Evolutionary conservation across 345 rosid genomes (phyloP).

Genomic region (Camelina laxa): DNA sequence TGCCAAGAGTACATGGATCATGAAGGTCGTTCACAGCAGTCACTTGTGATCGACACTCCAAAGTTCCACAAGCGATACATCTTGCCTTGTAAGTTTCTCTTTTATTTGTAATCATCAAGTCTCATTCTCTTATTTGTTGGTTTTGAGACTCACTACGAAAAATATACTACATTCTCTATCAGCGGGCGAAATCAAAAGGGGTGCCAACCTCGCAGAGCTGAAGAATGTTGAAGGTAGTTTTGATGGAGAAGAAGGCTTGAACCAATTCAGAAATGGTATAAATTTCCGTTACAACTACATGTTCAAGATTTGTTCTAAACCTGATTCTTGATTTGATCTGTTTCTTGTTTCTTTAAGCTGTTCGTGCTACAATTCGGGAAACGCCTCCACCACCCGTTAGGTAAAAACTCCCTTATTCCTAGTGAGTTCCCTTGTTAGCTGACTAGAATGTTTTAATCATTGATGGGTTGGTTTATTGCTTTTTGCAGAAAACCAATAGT

Average conservation of each 20-base stretch:
- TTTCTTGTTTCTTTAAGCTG: slow-evolving; percentile 52
- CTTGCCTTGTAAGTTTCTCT: slow-evolving; percentile 64
- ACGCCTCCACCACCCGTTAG: slow-evolving; percentile 60
- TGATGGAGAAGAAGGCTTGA: slow-evolving; percentile 75
- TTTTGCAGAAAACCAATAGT: slow-evolving; percentile 63
- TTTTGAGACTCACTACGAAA: neutral
- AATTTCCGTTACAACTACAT: neutral
- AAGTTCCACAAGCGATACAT: slow-evolving; percentile 85
- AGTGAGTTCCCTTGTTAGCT: neutral
- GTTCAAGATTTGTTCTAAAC: slow-evolving; percentile 2
- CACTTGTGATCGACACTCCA: slow-evolving; percentile 79
- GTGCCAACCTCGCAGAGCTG: slow-evolving; percentile 58
- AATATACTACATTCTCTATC: slow-evolving; percentile 16
- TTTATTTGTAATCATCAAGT: too few species aligned
- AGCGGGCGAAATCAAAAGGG: slow-evolving; percentile 86
- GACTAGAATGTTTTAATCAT: neutral
- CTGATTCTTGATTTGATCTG: slow-evolving; percentile 40
- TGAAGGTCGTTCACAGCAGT: slow-evolving; percentile 86
- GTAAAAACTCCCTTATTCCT: slow-evolving; percentile 41
- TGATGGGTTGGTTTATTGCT: neutral
- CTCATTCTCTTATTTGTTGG: neutral
- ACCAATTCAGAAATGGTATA: slow-evolving; percentile 73
- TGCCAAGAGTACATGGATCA: slow-evolving; percentile 89
- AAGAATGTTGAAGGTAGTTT: slow-evolving; percentile 65
- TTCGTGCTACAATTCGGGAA: slow-evolving; percentile 74